phyloP scores from a whole-genome alignment of 352 stramenopile genomes.

The Globisporangium cederbergense region DNA sequence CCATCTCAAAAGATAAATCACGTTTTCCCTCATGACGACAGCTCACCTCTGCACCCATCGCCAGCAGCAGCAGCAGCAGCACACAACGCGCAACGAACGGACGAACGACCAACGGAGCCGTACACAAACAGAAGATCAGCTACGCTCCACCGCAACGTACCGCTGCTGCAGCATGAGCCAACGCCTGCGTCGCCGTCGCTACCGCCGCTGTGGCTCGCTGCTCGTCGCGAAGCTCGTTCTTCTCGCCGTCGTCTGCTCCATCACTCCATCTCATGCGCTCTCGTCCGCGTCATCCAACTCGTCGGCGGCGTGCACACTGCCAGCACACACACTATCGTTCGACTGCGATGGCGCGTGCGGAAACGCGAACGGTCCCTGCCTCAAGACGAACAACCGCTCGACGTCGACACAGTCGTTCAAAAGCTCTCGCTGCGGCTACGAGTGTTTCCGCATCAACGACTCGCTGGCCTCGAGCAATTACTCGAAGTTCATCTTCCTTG shows the following conservation, averaged over 20 bases:
- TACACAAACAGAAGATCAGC: neutral
- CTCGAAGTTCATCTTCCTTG: conserved; percentile 2
- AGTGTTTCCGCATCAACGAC: neutral
- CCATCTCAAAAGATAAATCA: neutral
- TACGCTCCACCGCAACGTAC: neutral
- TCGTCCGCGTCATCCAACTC: neutral
- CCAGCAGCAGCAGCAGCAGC: neutral
- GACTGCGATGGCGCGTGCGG: conserved; percentile 3
- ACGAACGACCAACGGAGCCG: neutral
- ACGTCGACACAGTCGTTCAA: neutral
- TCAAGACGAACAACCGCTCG: neutral
- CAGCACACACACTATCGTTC: conserved; percentile 5
- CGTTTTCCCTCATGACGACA: neutral
- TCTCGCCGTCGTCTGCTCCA: neutral
- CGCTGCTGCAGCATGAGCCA: neutral
- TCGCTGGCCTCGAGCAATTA: neutral
- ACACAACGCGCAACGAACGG: neutral
- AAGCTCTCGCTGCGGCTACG: neutral
- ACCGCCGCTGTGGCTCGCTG: neutral
- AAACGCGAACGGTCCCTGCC: neutral
- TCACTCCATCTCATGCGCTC: neutral
- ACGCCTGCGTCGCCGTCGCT: neutral
- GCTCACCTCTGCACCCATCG: neutral
- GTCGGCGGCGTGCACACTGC: neutral
- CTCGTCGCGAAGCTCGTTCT: neutral